Percentiles rank a stretch among this genome's conserved stretches.
These are phyloP conservation scores for Fusarium torulosum DNA, from an alignment of 2,329 filamentous ascomycete species.

Conservation along the genomic window DNA sequence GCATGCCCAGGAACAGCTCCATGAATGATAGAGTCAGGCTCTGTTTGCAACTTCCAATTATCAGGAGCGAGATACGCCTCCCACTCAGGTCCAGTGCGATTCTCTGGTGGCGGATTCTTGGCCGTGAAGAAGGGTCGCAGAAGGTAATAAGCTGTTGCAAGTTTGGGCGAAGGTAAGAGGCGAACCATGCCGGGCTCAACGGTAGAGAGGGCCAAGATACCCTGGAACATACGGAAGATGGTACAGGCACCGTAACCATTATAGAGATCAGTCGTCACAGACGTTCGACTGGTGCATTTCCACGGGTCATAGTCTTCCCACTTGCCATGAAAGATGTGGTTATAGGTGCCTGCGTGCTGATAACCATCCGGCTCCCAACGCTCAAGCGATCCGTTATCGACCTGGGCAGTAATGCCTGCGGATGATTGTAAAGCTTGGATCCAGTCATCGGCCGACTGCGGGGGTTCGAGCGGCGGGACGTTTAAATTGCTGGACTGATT, in stretches of 20 bases:
- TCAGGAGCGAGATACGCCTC: constrained; percentile 63
- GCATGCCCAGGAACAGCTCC: constrained; percentile 70
- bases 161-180: constrained; percentile 77
- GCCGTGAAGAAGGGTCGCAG: constrained; percentile 69
- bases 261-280: constrained; percentile 67
- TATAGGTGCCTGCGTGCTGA: constrained; percentile 68
- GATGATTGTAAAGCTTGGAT: constrained; percentile 58
- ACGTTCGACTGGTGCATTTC: constrained; percentile 65
- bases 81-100: constrained; percentile 59
- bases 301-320: constrained; percentile 70
- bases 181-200: constrained; percentile 77
- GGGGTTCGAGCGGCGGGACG: constrained; percentile 43
- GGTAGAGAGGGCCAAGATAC: constrained; percentile 65
- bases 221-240: constrained; percentile 71
- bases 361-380: constrained; percentile 79
- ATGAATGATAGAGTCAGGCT: constrained; percentile 68
- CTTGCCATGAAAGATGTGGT: constrained; percentile 64
- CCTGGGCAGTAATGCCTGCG: constrained; percentile 70
- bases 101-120: constrained; percentile 57
- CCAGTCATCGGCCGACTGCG: constrained; percentile 55
- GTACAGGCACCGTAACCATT: constrained; percentile 69
- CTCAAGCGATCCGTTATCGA: constrained; percentile 78
- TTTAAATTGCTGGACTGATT: constrained; percentile 38
- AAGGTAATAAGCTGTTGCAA: constrained; percentile 82
- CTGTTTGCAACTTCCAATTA: constrained; percentile 61